Evolutionary conservation across 495 filamentous ascomycete genomes (phyloP).

Genomic region (Xylaria palmicola): DNA sequence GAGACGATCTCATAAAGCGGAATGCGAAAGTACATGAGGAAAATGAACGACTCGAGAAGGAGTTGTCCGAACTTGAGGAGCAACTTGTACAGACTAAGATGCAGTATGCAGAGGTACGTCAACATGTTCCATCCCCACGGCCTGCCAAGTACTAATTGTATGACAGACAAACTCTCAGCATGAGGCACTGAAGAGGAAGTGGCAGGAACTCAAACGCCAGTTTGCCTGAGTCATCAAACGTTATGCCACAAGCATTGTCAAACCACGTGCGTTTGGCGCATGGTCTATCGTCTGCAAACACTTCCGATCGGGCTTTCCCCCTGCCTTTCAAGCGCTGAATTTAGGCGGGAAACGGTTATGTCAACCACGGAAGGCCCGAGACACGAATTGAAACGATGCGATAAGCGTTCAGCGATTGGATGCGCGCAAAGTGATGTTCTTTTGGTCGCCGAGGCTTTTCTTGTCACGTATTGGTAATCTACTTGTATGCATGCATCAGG

Average conservation of each 20-base stretch:
- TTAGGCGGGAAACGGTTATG: background rate
- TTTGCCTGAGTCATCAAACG: conserved; percentile 28
- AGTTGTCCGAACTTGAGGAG: conserved; percentile 92
- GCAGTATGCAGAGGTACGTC: conserved; percentile 84
- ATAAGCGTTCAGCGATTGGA: conserved; percentile 3
- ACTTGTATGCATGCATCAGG: conserved; percentile 12
- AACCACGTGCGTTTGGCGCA: background rate
- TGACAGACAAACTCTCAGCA: conserved; percentile 67
- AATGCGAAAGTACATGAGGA: conserved; percentile 95
- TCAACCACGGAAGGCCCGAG: background rate
- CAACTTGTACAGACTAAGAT: conserved; percentile 92
- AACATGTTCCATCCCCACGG: background rate
- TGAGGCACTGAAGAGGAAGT: conserved; percentile 74
- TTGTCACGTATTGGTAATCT: conserved; percentile 15
- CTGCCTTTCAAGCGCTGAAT: background rate
- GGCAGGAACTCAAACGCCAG: conserved; percentile 73
- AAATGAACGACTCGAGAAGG: conserved; percentile 84
- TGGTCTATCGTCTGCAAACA: background rate
- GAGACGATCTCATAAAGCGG: conserved; percentile 87
- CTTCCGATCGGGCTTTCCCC: background rate
- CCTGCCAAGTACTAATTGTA: conserved; percentile 16
- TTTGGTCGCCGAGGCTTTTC: conserved; percentile 7
- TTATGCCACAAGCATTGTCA: background rate
- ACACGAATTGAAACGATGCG: background rate
- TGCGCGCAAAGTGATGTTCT: conserved; percentile 4